Conservation (phyloP, 2,329 filamentous ascomycete species). For the Cytospora leucostoma region DNA sequence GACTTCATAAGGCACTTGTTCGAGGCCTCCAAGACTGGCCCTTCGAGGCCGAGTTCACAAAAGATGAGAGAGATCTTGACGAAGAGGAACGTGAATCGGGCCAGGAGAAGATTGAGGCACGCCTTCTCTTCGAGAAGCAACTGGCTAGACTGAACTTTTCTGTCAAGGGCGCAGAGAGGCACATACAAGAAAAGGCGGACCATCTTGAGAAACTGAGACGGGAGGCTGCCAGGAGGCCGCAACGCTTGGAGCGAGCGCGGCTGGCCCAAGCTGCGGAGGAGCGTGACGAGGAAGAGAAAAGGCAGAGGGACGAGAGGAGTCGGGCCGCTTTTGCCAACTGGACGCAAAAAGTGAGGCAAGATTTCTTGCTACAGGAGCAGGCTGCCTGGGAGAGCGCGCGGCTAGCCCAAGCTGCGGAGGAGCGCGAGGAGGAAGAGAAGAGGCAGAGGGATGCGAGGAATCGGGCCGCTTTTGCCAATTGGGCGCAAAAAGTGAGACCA, state of each 20-base stretch:
- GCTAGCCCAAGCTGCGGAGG: neutral
- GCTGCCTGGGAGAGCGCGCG: neutral
- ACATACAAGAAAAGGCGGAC: neutral
- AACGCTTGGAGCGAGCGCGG: neutral
- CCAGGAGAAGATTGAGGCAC: neutral
- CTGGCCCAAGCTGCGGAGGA: neutral
- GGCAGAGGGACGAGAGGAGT: neutral
- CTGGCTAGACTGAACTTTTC: constrained; percentile 3
- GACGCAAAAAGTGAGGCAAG: constrained; percentile 3
- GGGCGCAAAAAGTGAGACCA: neutral
- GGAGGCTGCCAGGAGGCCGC: neutral
- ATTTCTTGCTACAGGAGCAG: constrained; percentile 10
- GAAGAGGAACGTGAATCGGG: neutral
- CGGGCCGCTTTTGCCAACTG: neutral
- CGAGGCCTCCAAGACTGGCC: constrained; percentile 16
- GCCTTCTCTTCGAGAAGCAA: constrained; percentile 5
- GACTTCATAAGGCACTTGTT: constrained; percentile 10
- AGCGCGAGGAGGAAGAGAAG: constrained; percentile 9
- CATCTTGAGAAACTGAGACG: constrained; percentile 2
- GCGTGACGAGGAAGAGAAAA: constrained; percentile 8
- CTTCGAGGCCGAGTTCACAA: constrained; percentile 4
- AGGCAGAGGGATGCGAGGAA: neutral
- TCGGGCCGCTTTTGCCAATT: neutral
- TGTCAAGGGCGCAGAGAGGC: constrained; percentile 7
- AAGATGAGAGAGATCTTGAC: neutral